Conservation (phyloP, 2,329 filamentous ascomycete genomes). For the Monosporascus ibericus region DNA sequence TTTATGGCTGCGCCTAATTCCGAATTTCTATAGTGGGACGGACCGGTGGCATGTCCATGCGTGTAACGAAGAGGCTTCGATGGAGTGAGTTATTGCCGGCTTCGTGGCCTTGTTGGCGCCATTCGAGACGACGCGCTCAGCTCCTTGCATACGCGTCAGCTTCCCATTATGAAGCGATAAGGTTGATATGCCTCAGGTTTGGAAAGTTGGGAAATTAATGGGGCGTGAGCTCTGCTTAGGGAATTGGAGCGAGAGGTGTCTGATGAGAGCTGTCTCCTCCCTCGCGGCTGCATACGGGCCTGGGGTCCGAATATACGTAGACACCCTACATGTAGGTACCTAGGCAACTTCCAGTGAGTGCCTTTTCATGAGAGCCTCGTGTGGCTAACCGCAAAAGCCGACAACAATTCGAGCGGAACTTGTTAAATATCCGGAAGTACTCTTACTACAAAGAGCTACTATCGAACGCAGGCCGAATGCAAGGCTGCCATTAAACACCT, state of each 20-base stretch:
- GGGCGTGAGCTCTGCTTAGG: background rate
- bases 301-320: too few relatives aligned
- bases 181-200: background rate
- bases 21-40: too few relatives aligned
- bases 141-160: background rate
- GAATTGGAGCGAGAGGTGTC: background rate
- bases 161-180: background rate
- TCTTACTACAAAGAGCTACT: background rate
- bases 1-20: too few relatives aligned
- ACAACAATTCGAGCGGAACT: too few relatives aligned
- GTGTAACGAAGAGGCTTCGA: too few relatives aligned
- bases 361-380: constrained; percentile 1
- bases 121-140: background rate
- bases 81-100: too few relatives aligned
- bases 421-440: background rate
- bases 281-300: too few relatives aligned
- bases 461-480: background rate
- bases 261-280: background rate
- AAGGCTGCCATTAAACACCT: background rate
- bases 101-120: background rate
- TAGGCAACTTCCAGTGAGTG: too few relatives aligned
- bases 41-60: too few relatives aligned
- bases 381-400: constrained; percentile 1
- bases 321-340: too few relatives aligned
- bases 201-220: background rate